These are phyloP conservation scores for Bolboschoenoplectus hybrid DNA, from an alignment of 202 grass and related monocot genomes.

Conservation along the genomic window DNA sequence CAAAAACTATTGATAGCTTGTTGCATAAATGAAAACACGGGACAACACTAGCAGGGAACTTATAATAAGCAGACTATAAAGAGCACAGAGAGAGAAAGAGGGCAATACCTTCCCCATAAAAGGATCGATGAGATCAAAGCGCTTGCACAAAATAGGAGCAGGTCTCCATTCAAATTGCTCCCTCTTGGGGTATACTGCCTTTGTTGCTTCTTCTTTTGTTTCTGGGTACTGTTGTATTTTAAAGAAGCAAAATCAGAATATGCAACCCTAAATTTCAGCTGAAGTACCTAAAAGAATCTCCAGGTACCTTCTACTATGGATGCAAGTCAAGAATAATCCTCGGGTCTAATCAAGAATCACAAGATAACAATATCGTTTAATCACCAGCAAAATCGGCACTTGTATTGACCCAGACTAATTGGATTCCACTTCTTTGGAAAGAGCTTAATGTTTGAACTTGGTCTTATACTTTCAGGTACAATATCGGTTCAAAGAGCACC, in stretches of 20 bases:
- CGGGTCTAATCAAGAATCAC: neutral
- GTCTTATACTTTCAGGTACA: neutral
- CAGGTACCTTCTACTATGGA: slow-evolving; percentile 20
- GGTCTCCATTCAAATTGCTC: slow-evolving; percentile 89
- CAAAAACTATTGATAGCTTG: neutral
- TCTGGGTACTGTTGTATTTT: slow-evolving; percentile 48
- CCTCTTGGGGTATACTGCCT: slow-evolving; percentile 55
- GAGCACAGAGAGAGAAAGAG: neutral
- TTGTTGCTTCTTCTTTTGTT: slow-evolving; percentile 50
- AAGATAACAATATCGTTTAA: neutral
- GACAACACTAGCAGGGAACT: neutral
- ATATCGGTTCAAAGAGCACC: neutral
- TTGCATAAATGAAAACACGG: neutral
- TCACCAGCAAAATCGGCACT: neutral
- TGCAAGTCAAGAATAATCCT: neutral
- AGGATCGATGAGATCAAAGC: slow-evolving; percentile 92
- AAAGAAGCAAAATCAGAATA: slow-evolving; percentile 41
- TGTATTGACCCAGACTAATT: neutral
- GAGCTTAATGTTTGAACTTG: neutral
- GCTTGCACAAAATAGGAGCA: slow-evolving; percentile 85
- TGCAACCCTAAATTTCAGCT: slow-evolving; percentile 20
- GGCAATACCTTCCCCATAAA: slow-evolving; percentile 88
- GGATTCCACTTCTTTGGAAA: neutral
- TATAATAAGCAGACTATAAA: neutral
- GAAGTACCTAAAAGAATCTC: neutral